Percentiles rank a stretch among this genome's conserved stretches.
These are phyloP conservation scores for Dactylellina cionopaga DNA, from an alignment of 2,329 filamentous ascomycete genomes.

Conservation along the genomic window DNA sequence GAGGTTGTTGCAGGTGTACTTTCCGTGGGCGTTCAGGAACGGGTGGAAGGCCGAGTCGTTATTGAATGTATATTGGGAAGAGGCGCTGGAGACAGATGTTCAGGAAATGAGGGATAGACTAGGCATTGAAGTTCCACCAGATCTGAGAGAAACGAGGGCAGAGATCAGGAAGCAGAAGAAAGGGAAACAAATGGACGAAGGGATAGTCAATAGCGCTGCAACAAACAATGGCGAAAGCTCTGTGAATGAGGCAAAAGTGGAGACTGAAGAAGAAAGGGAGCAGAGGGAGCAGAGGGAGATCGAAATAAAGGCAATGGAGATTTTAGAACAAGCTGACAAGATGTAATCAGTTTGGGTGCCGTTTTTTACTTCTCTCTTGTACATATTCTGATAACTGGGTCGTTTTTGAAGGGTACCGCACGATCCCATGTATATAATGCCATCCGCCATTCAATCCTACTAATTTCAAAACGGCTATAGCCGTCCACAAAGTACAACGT, in stretches of 20 bases:
- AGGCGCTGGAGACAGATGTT: conserved; percentile 86
- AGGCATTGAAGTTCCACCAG: conserved; percentile 87
- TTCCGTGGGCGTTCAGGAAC: conserved; percentile 91
- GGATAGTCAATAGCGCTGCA: neutral
- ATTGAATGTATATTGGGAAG: conserved; percentile 98
- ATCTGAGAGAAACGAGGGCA: conserved; percentile 76
- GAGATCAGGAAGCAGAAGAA: conserved; percentile 75
- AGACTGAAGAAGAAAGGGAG: conserved; percentile 35
- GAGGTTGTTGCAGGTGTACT: conserved; percentile 77
- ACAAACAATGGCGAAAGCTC: neutral
- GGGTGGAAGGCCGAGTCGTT: conserved; percentile 80
- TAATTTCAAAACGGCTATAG: conserved; percentile 59
- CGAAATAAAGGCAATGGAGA: conserved; percentile 57
- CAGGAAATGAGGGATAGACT: conserved; percentile 77
- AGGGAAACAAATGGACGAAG: conserved; percentile 58
- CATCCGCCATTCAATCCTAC: neutral
- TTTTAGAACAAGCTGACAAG: conserved; percentile 43
- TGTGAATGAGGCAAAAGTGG: conserved; percentile 7
- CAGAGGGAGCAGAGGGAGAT: conserved; percentile 54
- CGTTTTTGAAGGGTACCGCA: neutral
- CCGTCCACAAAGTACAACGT: conserved; percentile 82
- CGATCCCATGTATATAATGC: conserved; percentile 14
- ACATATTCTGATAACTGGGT: conserved; percentile 9
- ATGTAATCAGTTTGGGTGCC: conserved; percentile 9
- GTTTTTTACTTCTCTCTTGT: conserved; percentile 4